Evolutionary conservation across 352 stramenopile species (phyloP).

Genomic region (Globisporangium rhizosaccharum): DNA sequence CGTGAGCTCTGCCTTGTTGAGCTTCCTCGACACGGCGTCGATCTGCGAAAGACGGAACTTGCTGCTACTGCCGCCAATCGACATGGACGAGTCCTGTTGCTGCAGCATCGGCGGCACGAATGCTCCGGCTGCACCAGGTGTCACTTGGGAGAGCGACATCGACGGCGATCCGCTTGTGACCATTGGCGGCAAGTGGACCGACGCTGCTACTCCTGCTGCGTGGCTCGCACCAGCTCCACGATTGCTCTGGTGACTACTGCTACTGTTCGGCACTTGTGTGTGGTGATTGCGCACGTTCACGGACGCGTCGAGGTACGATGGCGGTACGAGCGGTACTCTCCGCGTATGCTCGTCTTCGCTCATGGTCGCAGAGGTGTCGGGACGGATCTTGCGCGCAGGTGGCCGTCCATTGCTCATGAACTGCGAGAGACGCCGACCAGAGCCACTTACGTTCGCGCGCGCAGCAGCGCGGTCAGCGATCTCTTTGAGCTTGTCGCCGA

Average conservation of each 20-base stretch:
- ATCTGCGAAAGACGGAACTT: slow-evolving; percentile 23
- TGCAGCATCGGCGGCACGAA: background rate
- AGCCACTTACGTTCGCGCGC: slow-evolving; percentile 12
- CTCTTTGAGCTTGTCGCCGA: slow-evolving; percentile 79
- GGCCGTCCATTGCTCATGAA: slow-evolving; percentile 3
- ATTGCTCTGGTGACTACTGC: too few relatives aligned
- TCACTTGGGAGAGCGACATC: background rate
- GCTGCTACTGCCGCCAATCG: slow-evolving; percentile 3
- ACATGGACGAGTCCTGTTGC: slow-evolving; percentile 5
- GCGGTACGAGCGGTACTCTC: background rate
- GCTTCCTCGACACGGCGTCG: slow-evolving; percentile 44
- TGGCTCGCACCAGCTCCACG: too few relatives aligned
- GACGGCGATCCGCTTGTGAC: background rate
- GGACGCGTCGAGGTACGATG: background rate
- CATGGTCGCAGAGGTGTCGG: background rate
- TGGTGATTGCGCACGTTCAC: background rate
- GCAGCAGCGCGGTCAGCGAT: slow-evolving; percentile 55
- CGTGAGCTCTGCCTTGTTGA: slow-evolving; percentile 48
- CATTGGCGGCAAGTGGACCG: background rate
- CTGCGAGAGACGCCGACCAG: slow-evolving; percentile 21
- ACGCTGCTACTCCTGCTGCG: background rate
- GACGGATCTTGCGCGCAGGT: slow-evolving; percentile 3
- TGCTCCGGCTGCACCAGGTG: background rate
- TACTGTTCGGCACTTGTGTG: too few relatives aligned
- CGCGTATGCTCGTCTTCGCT: background rate